Conservation (phyloP, 1,284 basidiomycete species). For the Omphalotus olearius region DNA sequence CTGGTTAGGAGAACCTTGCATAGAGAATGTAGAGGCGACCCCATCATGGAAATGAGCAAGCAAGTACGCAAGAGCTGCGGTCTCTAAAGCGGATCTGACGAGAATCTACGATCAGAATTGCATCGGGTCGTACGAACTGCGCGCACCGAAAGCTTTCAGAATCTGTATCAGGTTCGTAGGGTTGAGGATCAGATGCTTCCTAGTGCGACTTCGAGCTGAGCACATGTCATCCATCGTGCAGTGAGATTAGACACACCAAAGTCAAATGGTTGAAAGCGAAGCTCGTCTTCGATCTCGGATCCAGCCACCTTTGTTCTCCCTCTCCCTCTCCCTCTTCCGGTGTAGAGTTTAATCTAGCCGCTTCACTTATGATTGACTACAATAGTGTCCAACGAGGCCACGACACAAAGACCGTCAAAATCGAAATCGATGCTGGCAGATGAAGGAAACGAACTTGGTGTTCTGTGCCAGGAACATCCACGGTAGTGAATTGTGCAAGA, state of each 20-base stretch:
- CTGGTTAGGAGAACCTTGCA: slow-evolving; percentile 34
- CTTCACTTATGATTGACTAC: slow-evolving; percentile 76
- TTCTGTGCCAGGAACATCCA: slow-evolving; percentile 70
- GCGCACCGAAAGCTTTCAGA: slow-evolving; percentile 75
- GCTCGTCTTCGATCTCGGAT: slow-evolving; percentile 71
- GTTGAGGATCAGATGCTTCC: slow-evolving; percentile 74
- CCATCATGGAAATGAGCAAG: slow-evolving; percentile 77
- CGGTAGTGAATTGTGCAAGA: slow-evolving; percentile 77
- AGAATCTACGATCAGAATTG: neutral
- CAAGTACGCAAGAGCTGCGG: slow-evolving; percentile 66
- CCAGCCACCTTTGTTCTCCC: slow-evolving; percentile 69
- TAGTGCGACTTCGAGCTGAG: slow-evolving; percentile 25
- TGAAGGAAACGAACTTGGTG: slow-evolving; percentile 55
- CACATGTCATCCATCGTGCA: slow-evolving; percentile 11
- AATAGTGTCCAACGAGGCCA: neutral
- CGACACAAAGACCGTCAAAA: neutral
- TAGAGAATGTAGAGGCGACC: slow-evolving; percentile 66
- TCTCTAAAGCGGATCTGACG: slow-evolving; percentile 64
- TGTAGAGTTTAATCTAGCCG: slow-evolving; percentile 41
- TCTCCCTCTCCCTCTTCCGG: slow-evolving; percentile 26
- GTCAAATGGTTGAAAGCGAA: slow-evolving; percentile 82
- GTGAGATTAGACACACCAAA: slow-evolving; percentile 47
- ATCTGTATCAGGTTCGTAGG: slow-evolving; percentile 56
- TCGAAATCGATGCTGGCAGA: slow-evolving; percentile 1
- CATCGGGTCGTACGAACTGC: neutral